Evolutionary conservation across 306 rosid species (phyloP).

Genomic region (Rubus idaeus): DNA sequence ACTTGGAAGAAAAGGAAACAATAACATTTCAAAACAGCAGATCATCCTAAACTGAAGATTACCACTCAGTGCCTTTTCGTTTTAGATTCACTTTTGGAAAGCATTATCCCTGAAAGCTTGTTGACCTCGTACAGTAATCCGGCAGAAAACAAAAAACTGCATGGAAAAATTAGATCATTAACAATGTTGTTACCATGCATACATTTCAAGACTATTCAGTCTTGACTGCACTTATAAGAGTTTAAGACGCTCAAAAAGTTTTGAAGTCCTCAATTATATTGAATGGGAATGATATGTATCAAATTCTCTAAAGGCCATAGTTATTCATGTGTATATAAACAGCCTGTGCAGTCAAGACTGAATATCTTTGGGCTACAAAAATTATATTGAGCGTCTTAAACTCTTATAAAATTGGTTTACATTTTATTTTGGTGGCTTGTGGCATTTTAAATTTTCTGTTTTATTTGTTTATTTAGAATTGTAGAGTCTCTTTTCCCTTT

Average conservation of each 20-base stretch:
- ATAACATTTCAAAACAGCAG: neutral
- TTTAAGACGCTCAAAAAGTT: neutral
- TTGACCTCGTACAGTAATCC: conserved; percentile 71
- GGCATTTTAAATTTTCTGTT: neutral
- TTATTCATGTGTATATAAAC: too few relatives aligned
- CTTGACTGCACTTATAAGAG: neutral
- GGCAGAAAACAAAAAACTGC: conserved; percentile 86
- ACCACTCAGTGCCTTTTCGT: conserved; percentile 51
- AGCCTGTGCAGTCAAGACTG: too few relatives aligned
- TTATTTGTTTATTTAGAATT: neutral
- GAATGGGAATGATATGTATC: too few relatives aligned
- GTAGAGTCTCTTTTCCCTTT: conserved; percentile 5
- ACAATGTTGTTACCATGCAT: neutral
- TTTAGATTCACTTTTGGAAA: conserved; percentile 62
- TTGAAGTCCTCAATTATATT: too few relatives aligned
- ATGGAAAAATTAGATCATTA: conserved; percentile 29
- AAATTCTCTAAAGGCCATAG: too few relatives aligned
- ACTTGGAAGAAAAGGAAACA: neutral
- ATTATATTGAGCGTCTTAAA: too few relatives aligned
- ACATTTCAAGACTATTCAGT: too few relatives aligned
- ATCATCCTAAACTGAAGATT: conserved; percentile 6
- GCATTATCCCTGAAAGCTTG: conserved; percentile 63
- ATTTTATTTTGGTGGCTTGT: conserved; percentile 1
- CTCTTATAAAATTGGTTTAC: too few relatives aligned
- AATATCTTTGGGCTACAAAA: too few relatives aligned